Evolutionary conservation across 257 asterid species (phyloP).

Genomic region (Solanum chmielewskii): DNA sequence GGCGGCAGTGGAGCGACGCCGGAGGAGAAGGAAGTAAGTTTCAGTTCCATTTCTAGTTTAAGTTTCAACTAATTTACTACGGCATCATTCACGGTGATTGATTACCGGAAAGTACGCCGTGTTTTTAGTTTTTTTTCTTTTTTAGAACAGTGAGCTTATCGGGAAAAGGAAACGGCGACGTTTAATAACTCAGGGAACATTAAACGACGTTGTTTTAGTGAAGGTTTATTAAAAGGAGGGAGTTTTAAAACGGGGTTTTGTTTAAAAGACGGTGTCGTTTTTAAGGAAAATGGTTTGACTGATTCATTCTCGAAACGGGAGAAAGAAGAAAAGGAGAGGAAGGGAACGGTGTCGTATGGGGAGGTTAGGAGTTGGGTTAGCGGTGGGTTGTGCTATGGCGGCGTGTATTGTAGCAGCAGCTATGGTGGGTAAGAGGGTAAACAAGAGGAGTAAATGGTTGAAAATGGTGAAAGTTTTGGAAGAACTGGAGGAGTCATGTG

Average conservation of each 20-base stretch:
- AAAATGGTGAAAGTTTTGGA: constrained; percentile 5
- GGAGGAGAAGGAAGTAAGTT: background rate
- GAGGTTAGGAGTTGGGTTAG: constrained; percentile 46
- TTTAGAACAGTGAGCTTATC: background rate
- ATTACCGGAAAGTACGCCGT: background rate
- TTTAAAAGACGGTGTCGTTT: background rate
- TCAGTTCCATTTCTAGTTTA: background rate
- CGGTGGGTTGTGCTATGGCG: constrained; percentile 67
- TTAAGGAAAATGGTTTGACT: constrained; percentile 17
- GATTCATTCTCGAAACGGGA: constrained; percentile 7
- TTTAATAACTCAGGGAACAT: background rate
- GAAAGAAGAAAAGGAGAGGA: background rate
- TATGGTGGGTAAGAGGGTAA: constrained; percentile 53
- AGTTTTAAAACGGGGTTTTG: background rate
- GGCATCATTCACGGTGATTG: background rate
- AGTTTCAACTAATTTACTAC: background rate
- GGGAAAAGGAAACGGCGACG: background rate
- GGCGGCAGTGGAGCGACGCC: background rate
- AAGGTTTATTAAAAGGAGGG: background rate
- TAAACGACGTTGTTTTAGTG: background rate
- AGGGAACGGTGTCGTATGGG: constrained; percentile 28
- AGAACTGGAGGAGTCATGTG: constrained; percentile 18
- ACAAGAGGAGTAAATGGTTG: constrained; percentile 59
- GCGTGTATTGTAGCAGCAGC: constrained; percentile 59
- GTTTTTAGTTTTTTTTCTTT: background rate